A percentile compares a stretch with the other conserved stretches of the same genome.
These are phyloP conservation scores for Middelhovenomyces tepae DNA, from an alignment of 805 yeast species.

Conservation along the genomic window DNA sequence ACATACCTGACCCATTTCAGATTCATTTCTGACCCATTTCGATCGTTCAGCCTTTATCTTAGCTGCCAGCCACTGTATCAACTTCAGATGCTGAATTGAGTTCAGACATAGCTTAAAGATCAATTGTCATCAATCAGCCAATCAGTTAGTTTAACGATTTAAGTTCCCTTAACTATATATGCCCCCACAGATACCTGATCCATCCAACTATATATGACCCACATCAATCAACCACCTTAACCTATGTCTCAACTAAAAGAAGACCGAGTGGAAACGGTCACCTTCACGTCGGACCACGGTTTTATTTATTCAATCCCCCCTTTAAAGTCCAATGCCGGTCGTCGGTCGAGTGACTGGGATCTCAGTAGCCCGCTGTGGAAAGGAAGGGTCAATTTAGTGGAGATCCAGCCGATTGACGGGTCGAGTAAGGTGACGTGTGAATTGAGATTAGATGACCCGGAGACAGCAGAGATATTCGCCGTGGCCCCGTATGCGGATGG, in stretches of 20 bases:
- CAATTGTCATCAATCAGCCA: no score
- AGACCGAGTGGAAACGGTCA: conserved; percentile 9
- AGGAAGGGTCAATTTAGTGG: conserved; percentile 27
- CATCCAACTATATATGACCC: no score
- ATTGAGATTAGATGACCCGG: conserved; percentile 24
- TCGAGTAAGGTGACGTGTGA: conserved; percentile 17
- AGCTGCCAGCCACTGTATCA: no score
- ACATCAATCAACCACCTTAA: no score
- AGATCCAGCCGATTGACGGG: conserved; percentile 11
- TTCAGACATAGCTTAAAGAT: no score
- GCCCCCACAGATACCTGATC: no score
- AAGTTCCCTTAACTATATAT: no score
- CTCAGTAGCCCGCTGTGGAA: conserved; percentile 29
- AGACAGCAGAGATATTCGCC: conserved; percentile 29
- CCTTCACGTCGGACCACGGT: conserved; percentile 18
- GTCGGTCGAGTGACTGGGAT: conserved; percentile 27
- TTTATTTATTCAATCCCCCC: conserved; percentile 25
- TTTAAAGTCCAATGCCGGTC: conserved; percentile 19
- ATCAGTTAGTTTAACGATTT: no score
- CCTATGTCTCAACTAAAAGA: not conserved
- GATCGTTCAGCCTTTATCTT: no score
- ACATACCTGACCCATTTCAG: no score
- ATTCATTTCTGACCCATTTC: no score
- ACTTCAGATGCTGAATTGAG: no score
- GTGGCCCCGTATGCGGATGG: conserved; percentile 28